These are phyloP conservation scores for Pleoardoris graminearum DNA, from an alignment of 2,329 filamentous ascomycete genomes.

Conservation along the genomic window DNA sequence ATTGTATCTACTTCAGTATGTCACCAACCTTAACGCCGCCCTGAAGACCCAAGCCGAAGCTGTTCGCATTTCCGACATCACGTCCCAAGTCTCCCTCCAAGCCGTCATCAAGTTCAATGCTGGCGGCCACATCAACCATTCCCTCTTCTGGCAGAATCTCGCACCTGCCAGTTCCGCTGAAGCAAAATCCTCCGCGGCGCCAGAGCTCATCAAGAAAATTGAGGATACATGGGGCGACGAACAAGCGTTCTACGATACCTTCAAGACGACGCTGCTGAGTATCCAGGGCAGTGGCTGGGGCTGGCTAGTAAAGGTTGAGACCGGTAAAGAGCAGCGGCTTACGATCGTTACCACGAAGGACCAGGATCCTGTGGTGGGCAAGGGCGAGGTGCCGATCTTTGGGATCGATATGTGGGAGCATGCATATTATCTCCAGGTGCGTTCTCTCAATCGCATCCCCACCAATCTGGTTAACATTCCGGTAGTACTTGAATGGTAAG, in stretches of 20 bases:
- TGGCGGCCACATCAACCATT: constrained; percentile 92
- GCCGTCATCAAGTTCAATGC: constrained; percentile 82
- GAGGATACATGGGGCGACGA: constrained; percentile 69
- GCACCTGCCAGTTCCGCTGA: constrained; percentile 62
- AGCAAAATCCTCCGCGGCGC: constrained; percentile 59
- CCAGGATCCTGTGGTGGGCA: constrained; percentile 73
- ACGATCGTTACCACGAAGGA: constrained; percentile 82
- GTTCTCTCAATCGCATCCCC: neutral
- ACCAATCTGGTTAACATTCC: too few relatives aligned
- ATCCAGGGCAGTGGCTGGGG: constrained; percentile 88
- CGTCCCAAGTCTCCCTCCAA: constrained; percentile 68
- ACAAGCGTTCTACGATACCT: constrained; percentile 66
- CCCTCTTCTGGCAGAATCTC: constrained; percentile 88
- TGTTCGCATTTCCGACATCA: constrained; percentile 60
- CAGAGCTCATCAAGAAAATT: constrained; percentile 65
- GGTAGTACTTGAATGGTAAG: constrained; percentile 75
- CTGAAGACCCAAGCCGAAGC: constrained; percentile 64
- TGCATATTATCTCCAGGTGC: constrained; percentile 81
- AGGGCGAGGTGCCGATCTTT: constrained; percentile 67
- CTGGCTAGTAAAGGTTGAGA: constrained; percentile 73
- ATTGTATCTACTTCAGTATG: too few relatives aligned
- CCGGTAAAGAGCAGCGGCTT: constrained; percentile 56
- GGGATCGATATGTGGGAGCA: constrained; percentile 94
- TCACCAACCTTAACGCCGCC: constrained; percentile 73
- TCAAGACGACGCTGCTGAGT: constrained; percentile 66